Evolutionary conservation across 2,329 filamentous ascomycete genomes (phyloP).

Genomic region (Xylaria sp.): DNA sequence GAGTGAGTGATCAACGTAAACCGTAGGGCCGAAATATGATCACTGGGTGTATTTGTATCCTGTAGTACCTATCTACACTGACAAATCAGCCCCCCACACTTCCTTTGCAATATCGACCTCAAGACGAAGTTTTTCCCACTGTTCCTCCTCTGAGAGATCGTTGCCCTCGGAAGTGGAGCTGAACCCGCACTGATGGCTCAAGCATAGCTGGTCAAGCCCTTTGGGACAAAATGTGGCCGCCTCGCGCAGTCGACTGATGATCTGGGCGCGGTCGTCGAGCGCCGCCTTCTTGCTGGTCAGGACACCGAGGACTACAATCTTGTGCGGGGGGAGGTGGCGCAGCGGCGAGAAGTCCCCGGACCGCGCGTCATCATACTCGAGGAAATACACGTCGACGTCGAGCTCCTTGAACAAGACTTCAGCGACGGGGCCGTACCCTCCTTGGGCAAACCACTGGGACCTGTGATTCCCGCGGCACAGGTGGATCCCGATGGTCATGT

Average conservation of each 20-base stretch:
- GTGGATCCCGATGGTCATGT: constrained; percentile 68
- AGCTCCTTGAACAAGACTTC: constrained; percentile 67
- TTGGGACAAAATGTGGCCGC: constrained; percentile 60
- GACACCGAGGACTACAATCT: constrained; percentile 66
- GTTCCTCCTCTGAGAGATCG: constrained; percentile 65
- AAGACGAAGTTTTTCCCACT: constrained; percentile 67
- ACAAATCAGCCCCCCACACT: constrained; percentile 63
- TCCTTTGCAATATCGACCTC: constrained; percentile 68
- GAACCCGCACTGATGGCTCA: constrained; percentile 69
- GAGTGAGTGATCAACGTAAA: not conserved
- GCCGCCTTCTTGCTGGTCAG: constrained; percentile 68
- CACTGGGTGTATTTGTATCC: constrained; percentile 9
- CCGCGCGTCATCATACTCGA: constrained; percentile 68
- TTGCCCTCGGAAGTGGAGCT: constrained; percentile 68
- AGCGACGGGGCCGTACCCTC: constrained; percentile 68
- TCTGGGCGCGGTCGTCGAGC: constrained; percentile 60
- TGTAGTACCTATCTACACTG: constrained; percentile 36
- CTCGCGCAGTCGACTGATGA: constrained; percentile 56
- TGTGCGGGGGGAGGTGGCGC: constrained; percentile 63
- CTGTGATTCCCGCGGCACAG: constrained; percentile 68
- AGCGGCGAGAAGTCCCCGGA: constrained; percentile 66
- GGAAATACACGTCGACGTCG: constrained; percentile 68
- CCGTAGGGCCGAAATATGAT: not conserved
- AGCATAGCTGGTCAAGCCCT: constrained; percentile 65
- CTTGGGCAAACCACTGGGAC: constrained; percentile 67